Conservation (phyloP, 495 filamentous ascomycete genomes). For the Achaetomiella virescens region DNA sequence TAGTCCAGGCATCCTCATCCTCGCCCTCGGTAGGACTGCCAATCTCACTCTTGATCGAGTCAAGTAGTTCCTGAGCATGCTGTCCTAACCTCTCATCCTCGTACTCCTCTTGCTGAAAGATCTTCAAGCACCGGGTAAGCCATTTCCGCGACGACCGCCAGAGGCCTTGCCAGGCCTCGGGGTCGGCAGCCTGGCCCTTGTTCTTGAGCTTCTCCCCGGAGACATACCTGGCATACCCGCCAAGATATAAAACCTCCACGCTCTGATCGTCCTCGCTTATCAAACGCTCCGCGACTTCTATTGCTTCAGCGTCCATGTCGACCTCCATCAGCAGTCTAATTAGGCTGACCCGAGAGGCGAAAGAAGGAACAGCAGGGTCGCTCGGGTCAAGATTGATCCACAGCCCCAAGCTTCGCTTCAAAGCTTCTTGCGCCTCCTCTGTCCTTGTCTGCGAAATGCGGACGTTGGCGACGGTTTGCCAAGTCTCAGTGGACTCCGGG, state of each 20-base stretch:
- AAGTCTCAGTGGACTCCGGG: constrained; percentile 68
- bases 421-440: constrained; percentile 71
- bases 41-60: constrained; percentile 48
- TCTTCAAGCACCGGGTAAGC: constrained; percentile 53
- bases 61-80: constrained; percentile 57
- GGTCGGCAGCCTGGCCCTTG: constrained; percentile 24
- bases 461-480: constrained; percentile 90
- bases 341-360: constrained; percentile 74
- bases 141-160: constrained; percentile 56
- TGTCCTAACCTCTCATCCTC: constrained; percentile 65
- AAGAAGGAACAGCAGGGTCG: constrained; percentile 64
- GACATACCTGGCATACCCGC: constrained; percentile 83
- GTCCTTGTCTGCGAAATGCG: constrained; percentile 77
- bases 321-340: constrained; percentile 85
- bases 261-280: constrained; percentile 84
- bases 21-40: constrained; percentile 46
- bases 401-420: constrained; percentile 65
- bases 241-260: constrained; percentile 94
- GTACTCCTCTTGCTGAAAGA: constrained; percentile 58
- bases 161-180: constrained; percentile 39
- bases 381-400: constrained; percentile 74
- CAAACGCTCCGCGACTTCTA: constrained; percentile 77
- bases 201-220: constrained; percentile 62
- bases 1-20: constrained; percentile 23
- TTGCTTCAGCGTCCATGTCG: constrained; percentile 72